Base-by-base conservation (phyloP, 179 eudicot genomes). In the Camellia oleifera region DNA sequence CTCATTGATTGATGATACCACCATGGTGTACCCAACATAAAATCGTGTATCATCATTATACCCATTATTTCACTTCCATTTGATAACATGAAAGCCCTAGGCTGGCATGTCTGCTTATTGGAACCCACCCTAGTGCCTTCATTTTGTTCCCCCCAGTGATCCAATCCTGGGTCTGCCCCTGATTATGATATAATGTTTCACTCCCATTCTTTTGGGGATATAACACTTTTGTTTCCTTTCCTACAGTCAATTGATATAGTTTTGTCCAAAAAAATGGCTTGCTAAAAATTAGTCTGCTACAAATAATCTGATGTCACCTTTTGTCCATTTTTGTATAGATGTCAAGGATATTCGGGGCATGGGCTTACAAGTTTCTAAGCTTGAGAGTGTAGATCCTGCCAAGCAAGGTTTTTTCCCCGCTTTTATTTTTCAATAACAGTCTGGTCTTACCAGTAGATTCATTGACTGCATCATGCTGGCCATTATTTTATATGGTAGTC, bases 311-410 rank as follows among this genome's bases (percentile, higher is more conserved):
- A 60, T 1, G 61, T 20, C 75, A 9, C 71, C 46, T 72, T 66
- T 61, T 56, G 64, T 46, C 70, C 73, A 79, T 70, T 80, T 67
- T 48, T 72, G 44, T 53, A 20, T 72, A 97, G 98, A 94, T 88
- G 90, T 90, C 67, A 85, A 89, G 84, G 97, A 97, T 62, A 92
- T 97, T 70, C 92, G 99, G 62, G 99, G 99, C 69, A 81, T 97
- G 86, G 99, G 98, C 79, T 85, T 97, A 83, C 99, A 97, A 81
- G 97, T 92, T 60, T 90, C 97, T 9, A 97, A 86, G 86, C 95
- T 97, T 78, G 93, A 97, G 88, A 84, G 80, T 83, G 81, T 87
- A 76, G 91, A 88, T 82, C 82, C 70, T 83, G 67, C 78, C 68
- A 93, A 87, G 77, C 91, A 79, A 89, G 97, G 98, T 97, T 50